phyloP scores from a whole-genome alignment of 1,139 yeast species.

The Saccharomyces pastorianus region DNA sequence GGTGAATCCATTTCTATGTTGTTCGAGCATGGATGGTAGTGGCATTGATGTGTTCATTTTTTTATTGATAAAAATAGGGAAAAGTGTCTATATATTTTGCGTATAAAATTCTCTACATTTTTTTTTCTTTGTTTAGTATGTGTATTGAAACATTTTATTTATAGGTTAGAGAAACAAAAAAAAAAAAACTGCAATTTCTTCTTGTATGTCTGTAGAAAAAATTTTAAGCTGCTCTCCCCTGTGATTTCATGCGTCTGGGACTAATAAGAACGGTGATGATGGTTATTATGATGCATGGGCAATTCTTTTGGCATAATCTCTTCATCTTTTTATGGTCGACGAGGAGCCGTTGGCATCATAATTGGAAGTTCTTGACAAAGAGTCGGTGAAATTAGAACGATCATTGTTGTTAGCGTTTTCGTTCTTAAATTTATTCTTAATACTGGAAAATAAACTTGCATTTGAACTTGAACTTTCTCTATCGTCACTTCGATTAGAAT shows the following conservation, averaged over 20 bases:
- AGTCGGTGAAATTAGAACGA: background rate
- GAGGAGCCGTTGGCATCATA: background rate
- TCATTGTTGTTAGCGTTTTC: slow-evolving; percentile 1
- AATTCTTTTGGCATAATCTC: background rate
- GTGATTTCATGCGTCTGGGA: background rate
- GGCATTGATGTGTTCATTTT: background rate
- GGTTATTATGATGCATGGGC: background rate
- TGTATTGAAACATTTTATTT: background rate
- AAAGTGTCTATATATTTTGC: background rate
- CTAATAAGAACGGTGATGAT: background rate
- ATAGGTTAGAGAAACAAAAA: background rate
- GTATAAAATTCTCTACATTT: background rate
- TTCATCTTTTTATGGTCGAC: background rate
- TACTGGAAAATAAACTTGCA: background rate
- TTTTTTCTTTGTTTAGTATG: background rate
- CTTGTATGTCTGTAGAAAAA: background rate
- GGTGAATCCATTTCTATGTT: slow-evolving; percentile 94
- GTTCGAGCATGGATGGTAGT: slow-evolving; percentile 75
- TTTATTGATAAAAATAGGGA: background rate
- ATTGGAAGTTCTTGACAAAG: background rate
- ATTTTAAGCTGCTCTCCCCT: background rate
- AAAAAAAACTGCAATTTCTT: background rate
- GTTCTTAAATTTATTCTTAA: slow-evolving; percentile 2
- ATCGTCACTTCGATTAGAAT: background rate
- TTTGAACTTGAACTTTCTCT: slow-evolving; percentile 1